Percentiles rank a stretch among this genome's conserved stretches.
Evolutionary conservation across 768 basidiomycete genomes (phyloP).

Genomic region (Tephrocybe sp.): DNA sequence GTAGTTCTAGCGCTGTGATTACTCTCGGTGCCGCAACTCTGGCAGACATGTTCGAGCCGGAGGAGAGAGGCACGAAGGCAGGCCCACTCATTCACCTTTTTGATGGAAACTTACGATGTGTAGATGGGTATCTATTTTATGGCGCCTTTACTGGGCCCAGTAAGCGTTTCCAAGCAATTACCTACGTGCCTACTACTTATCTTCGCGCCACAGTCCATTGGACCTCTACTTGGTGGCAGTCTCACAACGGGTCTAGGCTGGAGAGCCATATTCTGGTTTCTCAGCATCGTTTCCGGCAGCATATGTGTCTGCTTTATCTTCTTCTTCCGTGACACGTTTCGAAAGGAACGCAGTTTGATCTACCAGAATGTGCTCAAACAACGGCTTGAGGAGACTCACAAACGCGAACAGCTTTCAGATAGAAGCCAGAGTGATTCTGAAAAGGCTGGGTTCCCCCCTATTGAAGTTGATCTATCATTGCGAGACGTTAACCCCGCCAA

Average conservation of each 20-base stretch:
- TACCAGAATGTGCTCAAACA: slow-evolving; percentile 68
- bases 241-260: slow-evolving; percentile 68
- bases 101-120: neutral
- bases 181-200: neutral
- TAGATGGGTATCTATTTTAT: slow-evolving; percentile 80
- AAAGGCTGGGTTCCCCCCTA: slow-evolving; percentile 20
- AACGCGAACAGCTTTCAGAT: neutral
- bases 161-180: slow-evolving; percentile 15
- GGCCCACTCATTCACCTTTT: neutral
- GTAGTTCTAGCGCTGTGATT: slow-evolving; percentile 21
- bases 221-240: slow-evolving; percentile 69
- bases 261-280: slow-evolving; percentile 84
- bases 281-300: slow-evolving; percentile 57
- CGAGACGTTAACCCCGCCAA: slow-evolving; percentile 74
- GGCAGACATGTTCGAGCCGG: slow-evolving; percentile 74
- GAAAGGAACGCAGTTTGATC: slow-evolving; percentile 74
- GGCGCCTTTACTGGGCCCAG: slow-evolving; percentile 78
- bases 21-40: slow-evolving; percentile 75
- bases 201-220: slow-evolving; percentile 39
- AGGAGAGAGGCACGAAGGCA: slow-evolving; percentile 68
- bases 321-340: slow-evolving; percentile 81
- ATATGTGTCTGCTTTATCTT: slow-evolving; percentile 56
- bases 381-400: slow-evolving; percentile 26
- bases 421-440: slow-evolving; percentile 16
- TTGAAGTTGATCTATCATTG: slow-evolving; percentile 49